phyloP scores from a whole-genome alignment of 2,329 filamentous ascomycete genomes.

The Ophiostoma sp. region DNA sequence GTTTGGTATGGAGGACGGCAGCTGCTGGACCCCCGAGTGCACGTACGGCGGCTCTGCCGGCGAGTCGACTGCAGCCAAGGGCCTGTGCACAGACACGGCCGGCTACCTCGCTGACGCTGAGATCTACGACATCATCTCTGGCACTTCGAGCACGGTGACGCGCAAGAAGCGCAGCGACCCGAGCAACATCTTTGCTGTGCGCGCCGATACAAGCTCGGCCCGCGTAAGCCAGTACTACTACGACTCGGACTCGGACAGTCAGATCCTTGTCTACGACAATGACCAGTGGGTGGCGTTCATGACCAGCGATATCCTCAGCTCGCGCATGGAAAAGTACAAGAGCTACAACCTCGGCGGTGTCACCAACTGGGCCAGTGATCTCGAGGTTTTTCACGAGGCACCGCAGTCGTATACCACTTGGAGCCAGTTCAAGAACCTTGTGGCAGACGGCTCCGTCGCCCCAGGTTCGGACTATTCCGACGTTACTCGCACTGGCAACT shows the following conservation, averaged over 20 bases:
- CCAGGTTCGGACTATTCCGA: background rate
- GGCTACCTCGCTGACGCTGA: slow-evolving; percentile 26
- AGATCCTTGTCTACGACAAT: slow-evolving; percentile 23
- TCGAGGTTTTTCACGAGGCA: background rate
- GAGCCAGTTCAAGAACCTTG: background rate
- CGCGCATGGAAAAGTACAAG: background rate
- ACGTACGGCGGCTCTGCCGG: slow-evolving; percentile 25
- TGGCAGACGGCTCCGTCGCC: too few species aligned
- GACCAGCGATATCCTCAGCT: slow-evolving; percentile 21
- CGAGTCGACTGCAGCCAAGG: slow-evolving; percentile 31
- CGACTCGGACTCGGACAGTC: slow-evolving; percentile 23
- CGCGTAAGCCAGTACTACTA: slow-evolving; percentile 1
- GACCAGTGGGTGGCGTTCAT: slow-evolving; percentile 27
- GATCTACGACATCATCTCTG: background rate
- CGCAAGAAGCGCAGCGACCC: background rate
- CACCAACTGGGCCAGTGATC: too few species aligned
- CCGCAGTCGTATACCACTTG: background rate
- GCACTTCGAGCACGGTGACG: background rate
- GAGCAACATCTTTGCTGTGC: background rate
- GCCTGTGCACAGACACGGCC: slow-evolving; percentile 35
- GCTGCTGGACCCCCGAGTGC: slow-evolving; percentile 34
- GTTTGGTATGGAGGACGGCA: slow-evolving; percentile 32
- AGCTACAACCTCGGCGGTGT: background rate
- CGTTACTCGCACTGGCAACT: background rate
- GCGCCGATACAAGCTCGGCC: background rate